A percentile compares a stretch with the other conserved stretches of the same genome.
These are phyloP conservation scores for Gardenia jasminoides DNA, from an alignment of 257 asterid species.

Conservation along the genomic window DNA sequence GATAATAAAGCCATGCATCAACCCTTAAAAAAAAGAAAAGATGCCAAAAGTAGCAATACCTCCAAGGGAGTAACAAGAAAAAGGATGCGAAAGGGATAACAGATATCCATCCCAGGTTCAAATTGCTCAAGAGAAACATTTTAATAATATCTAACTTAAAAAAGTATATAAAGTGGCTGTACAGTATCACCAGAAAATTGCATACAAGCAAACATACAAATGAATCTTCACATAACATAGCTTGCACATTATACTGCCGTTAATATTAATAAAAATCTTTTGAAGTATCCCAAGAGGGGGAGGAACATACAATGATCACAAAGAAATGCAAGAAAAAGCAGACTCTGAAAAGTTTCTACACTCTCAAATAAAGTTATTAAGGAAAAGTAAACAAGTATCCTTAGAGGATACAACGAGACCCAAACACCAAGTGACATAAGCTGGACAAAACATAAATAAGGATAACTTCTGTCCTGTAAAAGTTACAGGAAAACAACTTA, in stretches of 20 bases:
- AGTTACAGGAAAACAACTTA: constrained; percentile 24
- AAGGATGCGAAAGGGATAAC: neutral
- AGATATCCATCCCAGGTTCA: neutral
- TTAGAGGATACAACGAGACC: neutral
- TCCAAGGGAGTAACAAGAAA: neutral
- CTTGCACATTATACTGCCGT: neutral
- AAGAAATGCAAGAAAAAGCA: neutral
- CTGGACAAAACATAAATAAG: neutral
- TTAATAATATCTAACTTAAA: neutral
- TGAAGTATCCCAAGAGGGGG: neutral
- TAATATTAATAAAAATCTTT: neutral
- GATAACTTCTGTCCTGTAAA: neutral
- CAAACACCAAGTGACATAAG: neutral
- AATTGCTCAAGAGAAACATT: neutral
- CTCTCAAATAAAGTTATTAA: neutral
- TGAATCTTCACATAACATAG: neutral
- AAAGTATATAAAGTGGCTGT: neutral
- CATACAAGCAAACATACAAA: neutral
- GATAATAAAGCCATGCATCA: neutral
- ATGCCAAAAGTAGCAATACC: neutral
- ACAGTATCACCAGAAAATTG: neutral
- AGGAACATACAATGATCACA: neutral
- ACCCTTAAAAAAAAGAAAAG: too few relatives aligned
- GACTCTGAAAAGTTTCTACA: neutral
- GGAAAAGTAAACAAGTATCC: neutral